phyloP scores from a whole-genome alignment of 345 rosid species.

The Bruguiera gymnorhiza region DNA sequence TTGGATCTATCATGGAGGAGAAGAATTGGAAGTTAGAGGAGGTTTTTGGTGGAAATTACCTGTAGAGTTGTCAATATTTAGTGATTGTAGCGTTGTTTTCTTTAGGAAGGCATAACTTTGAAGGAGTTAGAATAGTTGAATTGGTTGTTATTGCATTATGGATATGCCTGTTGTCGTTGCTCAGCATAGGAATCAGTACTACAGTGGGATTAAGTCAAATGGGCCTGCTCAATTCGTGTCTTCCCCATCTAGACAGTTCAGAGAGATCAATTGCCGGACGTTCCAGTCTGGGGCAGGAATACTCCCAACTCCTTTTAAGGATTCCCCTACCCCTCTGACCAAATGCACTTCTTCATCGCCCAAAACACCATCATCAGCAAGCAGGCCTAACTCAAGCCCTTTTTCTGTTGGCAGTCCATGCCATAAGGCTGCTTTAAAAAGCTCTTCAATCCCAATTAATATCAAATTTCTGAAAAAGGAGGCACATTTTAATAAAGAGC shows the following conservation, averaged over 20 bases:
- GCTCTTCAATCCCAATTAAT: constrained; percentile 56
- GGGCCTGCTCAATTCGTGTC: constrained; percentile 43
- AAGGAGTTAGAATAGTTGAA: constrained; percentile 8
- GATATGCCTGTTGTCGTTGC: constrained; percentile 70
- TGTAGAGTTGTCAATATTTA: constrained; percentile 24
- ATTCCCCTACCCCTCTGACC: constrained; percentile 30
- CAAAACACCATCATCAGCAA: constrained; percentile 27
- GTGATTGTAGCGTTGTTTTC: constrained; percentile 18
- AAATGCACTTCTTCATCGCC: constrained; percentile 24
- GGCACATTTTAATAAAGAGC: constrained; percentile 31
- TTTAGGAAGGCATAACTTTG: background rate
- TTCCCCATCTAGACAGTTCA: constrained; percentile 52
- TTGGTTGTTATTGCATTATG: constrained; percentile 42
- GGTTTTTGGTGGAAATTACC: background rate
- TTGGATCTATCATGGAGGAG: constrained; percentile 38
- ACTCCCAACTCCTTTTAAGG: constrained; percentile 56
- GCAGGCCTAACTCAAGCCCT: background rate
- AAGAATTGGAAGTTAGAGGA: constrained; percentile 18
- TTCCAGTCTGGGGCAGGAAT: constrained; percentile 73
- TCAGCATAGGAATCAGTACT: constrained; percentile 65
- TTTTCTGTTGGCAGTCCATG: constrained; percentile 13
- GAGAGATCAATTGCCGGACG: constrained; percentile 68
- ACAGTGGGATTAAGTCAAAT: constrained; percentile 37
- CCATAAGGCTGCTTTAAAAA: constrained; percentile 21
- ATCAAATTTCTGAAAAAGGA: constrained; percentile 21